A percentile compares a stretch with the other conserved stretches of the same genome.
phyloP scores from a whole-genome alignment of 331 rosid genomes.

The Pyracantha coccinea region DNA sequence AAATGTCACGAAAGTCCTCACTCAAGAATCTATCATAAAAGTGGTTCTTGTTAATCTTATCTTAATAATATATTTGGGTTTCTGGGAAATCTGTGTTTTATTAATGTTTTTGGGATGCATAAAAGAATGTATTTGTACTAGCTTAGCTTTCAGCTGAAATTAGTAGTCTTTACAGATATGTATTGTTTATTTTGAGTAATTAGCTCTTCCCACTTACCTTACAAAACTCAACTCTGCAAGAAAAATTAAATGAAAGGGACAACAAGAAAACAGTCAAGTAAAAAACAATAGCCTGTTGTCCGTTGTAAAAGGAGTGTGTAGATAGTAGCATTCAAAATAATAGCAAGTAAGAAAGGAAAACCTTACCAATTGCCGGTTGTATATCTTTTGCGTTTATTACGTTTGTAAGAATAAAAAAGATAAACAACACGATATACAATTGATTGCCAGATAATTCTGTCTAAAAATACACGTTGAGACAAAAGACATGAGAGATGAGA shows the following conservation, averaged over 20 bases:
- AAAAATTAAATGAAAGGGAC: background rate
- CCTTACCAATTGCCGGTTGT: too few species aligned
- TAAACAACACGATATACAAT: too few species aligned
- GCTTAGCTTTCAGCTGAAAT: background rate
- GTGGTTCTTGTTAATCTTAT: background rate
- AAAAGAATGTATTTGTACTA: background rate
- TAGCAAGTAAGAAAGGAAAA: too few species aligned
- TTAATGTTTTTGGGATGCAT: background rate
- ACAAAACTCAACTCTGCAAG: background rate
- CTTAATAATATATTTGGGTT: background rate
- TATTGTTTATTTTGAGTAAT: background rate
- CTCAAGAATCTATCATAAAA: background rate
- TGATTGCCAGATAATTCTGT: too few species aligned
- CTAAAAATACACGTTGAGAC: too few species aligned
- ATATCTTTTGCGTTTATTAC: too few species aligned
- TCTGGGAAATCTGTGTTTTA: background rate
- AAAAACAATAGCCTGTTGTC: too few species aligned
- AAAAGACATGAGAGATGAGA: too few species aligned
- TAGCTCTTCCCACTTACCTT: background rate
- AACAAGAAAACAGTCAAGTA: conserved; percentile 10
- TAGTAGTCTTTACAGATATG: background rate
- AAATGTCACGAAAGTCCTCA: too few species aligned
- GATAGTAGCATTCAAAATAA: too few species aligned
- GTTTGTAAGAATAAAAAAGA: too few species aligned
- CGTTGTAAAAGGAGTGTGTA: too few species aligned